Percentiles rank a stretch among this genome's conserved stretches.
phyloP scores from a whole-genome alignment of 148 eudicot genomes.

The Vaccinium darrowii region DNA sequence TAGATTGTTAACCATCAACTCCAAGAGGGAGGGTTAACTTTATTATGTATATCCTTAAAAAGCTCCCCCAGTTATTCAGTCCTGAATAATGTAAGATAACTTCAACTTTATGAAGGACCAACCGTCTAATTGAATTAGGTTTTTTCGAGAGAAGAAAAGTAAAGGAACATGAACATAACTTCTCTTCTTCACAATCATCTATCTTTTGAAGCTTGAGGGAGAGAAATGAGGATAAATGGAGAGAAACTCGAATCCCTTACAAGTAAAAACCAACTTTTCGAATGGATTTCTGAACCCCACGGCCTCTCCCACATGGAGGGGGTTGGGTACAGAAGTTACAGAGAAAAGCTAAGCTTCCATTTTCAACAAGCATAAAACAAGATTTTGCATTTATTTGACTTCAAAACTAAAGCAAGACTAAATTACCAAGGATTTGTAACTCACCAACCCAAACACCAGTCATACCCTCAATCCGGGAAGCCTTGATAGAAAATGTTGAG shows the following conservation, averaged over 20 bases:
- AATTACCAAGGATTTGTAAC: slow-evolving; percentile 18
- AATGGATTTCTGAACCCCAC: neutral
- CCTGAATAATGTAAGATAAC: neutral
- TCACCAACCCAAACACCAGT: slow-evolving; percentile 99
- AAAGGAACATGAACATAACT: neutral
- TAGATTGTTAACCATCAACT: no score
- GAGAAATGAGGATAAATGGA: neutral
- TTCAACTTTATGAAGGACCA: neutral
- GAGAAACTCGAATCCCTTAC: neutral
- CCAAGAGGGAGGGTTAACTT: no score
- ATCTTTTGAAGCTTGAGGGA: neutral
- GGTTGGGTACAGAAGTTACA: neutral
- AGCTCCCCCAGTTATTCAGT: neutral
- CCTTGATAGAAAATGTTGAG: slow-evolving; percentile 59
- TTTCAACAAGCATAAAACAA: neutral
- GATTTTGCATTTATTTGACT: neutral
- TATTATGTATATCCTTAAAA: no score
- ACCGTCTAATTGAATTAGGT: neutral
- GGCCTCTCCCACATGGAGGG: neutral
- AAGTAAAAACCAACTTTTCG: neutral
- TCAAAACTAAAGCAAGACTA: neutral
- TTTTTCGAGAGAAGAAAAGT: neutral
- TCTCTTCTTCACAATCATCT: neutral
- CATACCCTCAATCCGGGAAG: slow-evolving; percentile 65
- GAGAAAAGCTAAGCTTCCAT: neutral